Evolutionary conservation across 2,329 filamentous ascomycete genomes (phyloP), one percentile per base, ranked within the genome.

Genomic region (Dryadomyces quercivorus): DNA sequence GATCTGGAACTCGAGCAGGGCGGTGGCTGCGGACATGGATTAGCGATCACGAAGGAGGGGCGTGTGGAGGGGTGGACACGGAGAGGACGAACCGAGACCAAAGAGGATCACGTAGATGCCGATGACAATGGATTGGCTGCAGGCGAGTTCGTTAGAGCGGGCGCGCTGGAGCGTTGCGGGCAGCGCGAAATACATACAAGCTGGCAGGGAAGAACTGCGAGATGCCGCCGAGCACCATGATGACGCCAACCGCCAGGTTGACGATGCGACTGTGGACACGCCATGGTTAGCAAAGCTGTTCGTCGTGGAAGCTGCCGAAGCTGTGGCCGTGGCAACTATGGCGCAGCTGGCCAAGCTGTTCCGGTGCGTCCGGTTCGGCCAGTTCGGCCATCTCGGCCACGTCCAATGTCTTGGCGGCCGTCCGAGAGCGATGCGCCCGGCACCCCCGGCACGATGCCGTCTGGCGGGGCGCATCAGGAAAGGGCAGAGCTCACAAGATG

Each of bases 41-140:
- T 47, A 7, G 12, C 9, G 16, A 31, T 50, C 38, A 44, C n/a
- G n/a, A n/a, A 47, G 49, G n/a, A 47, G 63, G 59, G 65, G 62
- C 52, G n/a, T n/a, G n/a, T n/a, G n/a, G n/a, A 60, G 13, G 21
- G 7, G 26, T 13, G 13, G 18, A 34, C 38, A 48, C 20, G 18
- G 22, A 22, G 40, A 22, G 26, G n/a, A 46, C 84, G 65, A 77
- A 90, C 86, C 80, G 58, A 90, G 77, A 68, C 93, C 93, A 66
- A 98, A 98, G 60, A 95, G 71, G 60, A 96, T 88, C 63, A 95
- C 82, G 70, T 97, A 98, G 62, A 81, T 73, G 55, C 89, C 91
- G 59, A 95, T 74, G 61, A 98, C 82, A 64, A 93, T 78, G 61
- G 77, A 73, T 66, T 86, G 81, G 62, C 84, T 88, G 64, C 59